phyloP scores from a whole-genome alignment of 2,329 filamentous ascomycete genomes.

The Fusarium devonianum region DNA sequence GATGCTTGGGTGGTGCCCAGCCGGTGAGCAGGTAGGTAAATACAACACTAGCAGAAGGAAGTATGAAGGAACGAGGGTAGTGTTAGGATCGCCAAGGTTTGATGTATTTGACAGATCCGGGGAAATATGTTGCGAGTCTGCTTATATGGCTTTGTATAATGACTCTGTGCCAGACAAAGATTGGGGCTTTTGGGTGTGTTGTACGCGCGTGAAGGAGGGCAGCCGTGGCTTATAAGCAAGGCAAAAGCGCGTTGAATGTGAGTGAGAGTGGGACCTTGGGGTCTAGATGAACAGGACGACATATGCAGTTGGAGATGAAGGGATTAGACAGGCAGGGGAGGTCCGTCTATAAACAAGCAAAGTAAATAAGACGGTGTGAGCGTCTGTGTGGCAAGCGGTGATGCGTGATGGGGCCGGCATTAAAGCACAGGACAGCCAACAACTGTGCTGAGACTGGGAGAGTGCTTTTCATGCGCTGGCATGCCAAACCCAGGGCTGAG shows the following conservation, averaged over 20 bases:
- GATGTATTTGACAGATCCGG: too few species aligned
- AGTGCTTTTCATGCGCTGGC: constrained; percentile 38
- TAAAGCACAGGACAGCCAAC: constrained; percentile 34
- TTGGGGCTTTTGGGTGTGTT: constrained; percentile 1
- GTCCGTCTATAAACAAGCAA: constrained; percentile 18
- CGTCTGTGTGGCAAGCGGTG: constrained; percentile 30
- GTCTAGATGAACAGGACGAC: constrained; percentile 14
- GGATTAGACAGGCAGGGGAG: constrained; percentile 18
- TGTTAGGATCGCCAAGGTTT: neutral
- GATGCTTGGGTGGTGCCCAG: constrained; percentile 30
- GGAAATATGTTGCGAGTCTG: constrained; percentile 3
- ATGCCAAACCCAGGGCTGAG: constrained; percentile 22
- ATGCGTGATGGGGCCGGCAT: constrained; percentile 24
- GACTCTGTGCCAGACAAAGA: constrained; percentile 1
- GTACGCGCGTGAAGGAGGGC: constrained; percentile 16
- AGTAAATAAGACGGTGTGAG: constrained; percentile 35
- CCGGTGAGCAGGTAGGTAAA: constrained; percentile 27
- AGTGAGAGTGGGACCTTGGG: constrained; percentile 23
- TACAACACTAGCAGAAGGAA: constrained; percentile 5
- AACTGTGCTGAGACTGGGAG: constrained; percentile 24
- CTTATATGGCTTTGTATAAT: neutral
- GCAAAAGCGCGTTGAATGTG: constrained; percentile 13
- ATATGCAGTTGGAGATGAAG: constrained; percentile 26
- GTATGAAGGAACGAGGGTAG: constrained; percentile 3
- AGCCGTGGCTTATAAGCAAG: constrained; percentile 27